Evolutionary conservation across 768 basidiomycete species (phyloP), one percentile per base, ranked within the genome.

Genomic region (Hericium coralloides): DNA sequence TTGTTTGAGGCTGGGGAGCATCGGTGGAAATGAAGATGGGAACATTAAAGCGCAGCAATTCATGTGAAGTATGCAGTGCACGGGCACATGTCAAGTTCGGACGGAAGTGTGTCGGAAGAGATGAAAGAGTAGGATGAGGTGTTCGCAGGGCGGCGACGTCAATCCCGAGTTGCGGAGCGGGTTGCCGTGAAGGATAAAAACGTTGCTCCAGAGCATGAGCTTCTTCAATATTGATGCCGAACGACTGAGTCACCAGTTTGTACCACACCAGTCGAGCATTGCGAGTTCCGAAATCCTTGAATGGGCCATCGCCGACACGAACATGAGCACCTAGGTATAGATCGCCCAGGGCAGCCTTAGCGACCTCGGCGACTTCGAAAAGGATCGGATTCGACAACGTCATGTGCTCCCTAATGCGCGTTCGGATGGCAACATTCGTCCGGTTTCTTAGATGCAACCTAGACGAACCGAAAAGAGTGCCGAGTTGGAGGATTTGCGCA

Each of bases 401-500:
- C 86, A 92, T 89, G 43, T 65, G 66, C 56, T 71, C 68, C 15
- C 87, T 79, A 52, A 86, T 72, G 17, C 68, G 62, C 6, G 71
- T 66, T 2, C 83, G 80, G 25, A 81, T 63, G 14, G 64, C 67
- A 51, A 72, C 64, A 60, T 81, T 77, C 14, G 64, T 63, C 9
- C 64, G 61, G 26, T 72, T 63, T 20, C 70, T 74, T 0, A 89
- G 73, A 22, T 78, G 75, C 2, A 92, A 70, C 9, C 91, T 79
- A 2, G 83, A 82, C 1, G 87, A 84, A 4, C 88, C 89, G 69
- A 92, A 92, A 1, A 92, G 76, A 0, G 84, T 83, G 9, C 90
- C 90, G 14, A 92, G 64, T 56, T 85, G 81, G 15, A 93, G 64
- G 25, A 92, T 76, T 9, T 76, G 79, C 57, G 80, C 72, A 4